Conservation (phyloP, 2,329 filamentous ascomycete species). For the Nectriaceae sp. region DNA sequence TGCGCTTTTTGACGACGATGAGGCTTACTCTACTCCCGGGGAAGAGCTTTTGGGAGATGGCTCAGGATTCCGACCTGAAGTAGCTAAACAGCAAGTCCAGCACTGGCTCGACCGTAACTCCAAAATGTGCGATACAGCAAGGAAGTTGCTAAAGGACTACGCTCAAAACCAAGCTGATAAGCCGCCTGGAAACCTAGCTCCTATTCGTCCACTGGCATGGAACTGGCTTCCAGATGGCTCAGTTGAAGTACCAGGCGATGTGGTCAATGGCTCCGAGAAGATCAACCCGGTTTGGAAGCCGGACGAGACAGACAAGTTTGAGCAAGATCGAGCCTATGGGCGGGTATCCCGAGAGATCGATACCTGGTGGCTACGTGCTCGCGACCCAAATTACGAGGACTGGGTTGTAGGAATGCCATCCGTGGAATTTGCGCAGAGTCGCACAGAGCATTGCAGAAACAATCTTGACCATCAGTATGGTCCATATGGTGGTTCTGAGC, state of each 20-base stretch:
- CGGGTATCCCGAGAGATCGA: slow-evolving; percentile 66
- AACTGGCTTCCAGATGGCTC: slow-evolving; percentile 53
- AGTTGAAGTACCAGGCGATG: slow-evolving; percentile 31
- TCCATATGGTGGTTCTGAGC: slow-evolving; percentile 44
- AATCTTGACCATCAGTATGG: slow-evolving; percentile 60
- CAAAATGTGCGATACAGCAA: slow-evolving; percentile 57
- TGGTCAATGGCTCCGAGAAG: slow-evolving; percentile 43
- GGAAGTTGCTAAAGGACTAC: slow-evolving; percentile 57
- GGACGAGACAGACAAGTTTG: slow-evolving; percentile 56
- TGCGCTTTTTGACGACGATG: slow-evolving; percentile 62
- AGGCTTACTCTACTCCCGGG: slow-evolving; percentile 40
- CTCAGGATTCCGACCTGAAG: slow-evolving; percentile 54
- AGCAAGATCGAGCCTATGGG: slow-evolving; percentile 60
- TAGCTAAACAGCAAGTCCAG: slow-evolving; percentile 61
- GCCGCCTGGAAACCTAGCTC: slow-evolving; percentile 51
- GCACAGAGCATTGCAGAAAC: slow-evolving; percentile 59
- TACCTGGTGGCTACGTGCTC: slow-evolving; percentile 63
- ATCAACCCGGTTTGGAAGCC: slow-evolving; percentile 52
- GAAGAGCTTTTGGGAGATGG: slow-evolving; percentile 56
- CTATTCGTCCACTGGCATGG: slow-evolving; percentile 54
- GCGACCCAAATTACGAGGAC: slow-evolving; percentile 61
- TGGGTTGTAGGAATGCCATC: slow-evolving; percentile 62
- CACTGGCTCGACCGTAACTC: slow-evolving; percentile 66
- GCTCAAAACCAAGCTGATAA: slow-evolving; percentile 50
- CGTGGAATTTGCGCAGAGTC: slow-evolving; percentile 58